Evolutionary conservation across 768 basidiomycete genomes (phyloP).

Genomic region (Tubosaeta brunneosetosa): DNA sequence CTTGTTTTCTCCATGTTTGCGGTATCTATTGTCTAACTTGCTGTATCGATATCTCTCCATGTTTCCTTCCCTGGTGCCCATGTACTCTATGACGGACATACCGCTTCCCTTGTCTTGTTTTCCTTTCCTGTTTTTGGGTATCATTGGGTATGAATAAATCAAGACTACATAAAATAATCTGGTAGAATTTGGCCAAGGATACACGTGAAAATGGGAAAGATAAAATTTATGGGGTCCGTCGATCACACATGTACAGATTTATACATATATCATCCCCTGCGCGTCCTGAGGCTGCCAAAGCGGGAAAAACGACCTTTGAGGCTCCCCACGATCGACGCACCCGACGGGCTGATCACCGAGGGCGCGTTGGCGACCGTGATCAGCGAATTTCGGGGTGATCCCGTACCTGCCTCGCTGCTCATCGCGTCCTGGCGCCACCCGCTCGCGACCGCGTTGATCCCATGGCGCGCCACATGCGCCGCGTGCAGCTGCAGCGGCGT

Average conservation of each 20-base stretch:
- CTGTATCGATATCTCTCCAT: constrained; percentile 26
- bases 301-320: constrained; percentile 73
- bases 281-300: constrained; percentile 66
- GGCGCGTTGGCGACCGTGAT: constrained; percentile 61
- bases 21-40: constrained; percentile 20
- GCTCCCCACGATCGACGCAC: constrained; percentile 57
- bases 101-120: constrained; percentile 9
- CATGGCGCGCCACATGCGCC: constrained; percentile 77
- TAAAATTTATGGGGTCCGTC: not conserved
- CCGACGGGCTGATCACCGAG: constrained; percentile 35
- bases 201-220: not conserved
- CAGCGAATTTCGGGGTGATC: constrained; percentile 70
- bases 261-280: constrained; percentile 23
- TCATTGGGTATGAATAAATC: constrained; percentile 4
- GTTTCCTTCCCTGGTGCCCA: constrained; percentile 1
- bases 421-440: constrained; percentile 57
- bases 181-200: not conserved
- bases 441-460: constrained; percentile 76
- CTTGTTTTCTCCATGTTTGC: not conserved
- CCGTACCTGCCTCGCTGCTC: constrained; percentile 37
- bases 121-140: constrained; percentile 16
- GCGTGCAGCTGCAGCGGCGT: constrained; percentile 78
- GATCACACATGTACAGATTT: not conserved
- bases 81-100: constrained; percentile 11
- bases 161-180: not conserved